phyloP scores from a whole-genome alignment of 257 asterid species.

The Nyctanthes arbortristis region DNA sequence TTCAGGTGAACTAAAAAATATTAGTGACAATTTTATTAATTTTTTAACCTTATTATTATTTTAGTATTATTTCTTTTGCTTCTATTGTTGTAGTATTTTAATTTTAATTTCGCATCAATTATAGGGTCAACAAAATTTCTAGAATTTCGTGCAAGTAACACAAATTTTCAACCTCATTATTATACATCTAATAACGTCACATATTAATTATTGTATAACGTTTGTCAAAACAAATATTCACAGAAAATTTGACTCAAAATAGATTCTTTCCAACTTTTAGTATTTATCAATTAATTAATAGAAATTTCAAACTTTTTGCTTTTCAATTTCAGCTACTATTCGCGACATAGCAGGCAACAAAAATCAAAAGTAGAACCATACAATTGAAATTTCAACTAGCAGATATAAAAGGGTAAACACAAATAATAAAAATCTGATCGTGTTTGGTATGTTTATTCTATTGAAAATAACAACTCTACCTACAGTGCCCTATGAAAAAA shows the following conservation, averaged over 20 bases:
- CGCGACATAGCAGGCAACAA: conserved; percentile 27
- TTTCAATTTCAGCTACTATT: conserved; percentile 38
- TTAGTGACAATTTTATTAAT: not conserved
- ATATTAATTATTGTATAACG: conserved; percentile 9
- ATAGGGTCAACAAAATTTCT: not conserved
- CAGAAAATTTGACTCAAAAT: not conserved
- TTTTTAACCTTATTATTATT: not conserved
- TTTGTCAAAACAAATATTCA: conserved; percentile 17
- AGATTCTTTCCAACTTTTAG: conserved; percentile 8
- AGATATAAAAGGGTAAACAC: conserved; percentile 14
- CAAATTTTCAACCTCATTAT: conserved; percentile 17
- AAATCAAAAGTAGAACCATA: not conserved
- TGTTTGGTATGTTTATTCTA: conserved; percentile 11
- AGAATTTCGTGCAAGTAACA: conserved; percentile 17
- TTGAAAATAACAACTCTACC: conserved; percentile 19
- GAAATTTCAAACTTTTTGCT: conserved; percentile 13
- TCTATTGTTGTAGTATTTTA: not conserved
- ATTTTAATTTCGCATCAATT: not conserved
- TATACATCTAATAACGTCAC: not conserved
- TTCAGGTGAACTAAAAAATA: not conserved
- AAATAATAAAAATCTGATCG: conserved; percentile 16
- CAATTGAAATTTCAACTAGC: conserved; percentile 19
- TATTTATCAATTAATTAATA: no score
- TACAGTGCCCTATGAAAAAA: no score
- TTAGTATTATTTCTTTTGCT: not conserved